Base-by-base conservation (phyloP, 495 filamentous ascomycete species). In the Pseudevernia furfuracea region DNA sequence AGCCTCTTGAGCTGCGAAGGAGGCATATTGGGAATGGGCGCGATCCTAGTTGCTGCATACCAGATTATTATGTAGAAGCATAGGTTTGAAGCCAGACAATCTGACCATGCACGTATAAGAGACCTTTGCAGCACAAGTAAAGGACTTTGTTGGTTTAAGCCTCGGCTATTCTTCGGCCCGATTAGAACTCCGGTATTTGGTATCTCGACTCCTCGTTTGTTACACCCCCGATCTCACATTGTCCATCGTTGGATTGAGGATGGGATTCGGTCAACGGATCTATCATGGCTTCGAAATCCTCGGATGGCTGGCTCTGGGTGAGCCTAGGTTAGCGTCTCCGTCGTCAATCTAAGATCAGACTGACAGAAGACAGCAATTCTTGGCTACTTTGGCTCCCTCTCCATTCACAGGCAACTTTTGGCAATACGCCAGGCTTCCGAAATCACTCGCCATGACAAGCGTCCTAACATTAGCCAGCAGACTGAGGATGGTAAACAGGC, bases 1-100 rank as follows among this genome's bases (percentile, higher is more conserved):
- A 98, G 83, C 76, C 91, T 91, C 75, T 97, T 97, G 23, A 98
- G 81, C 76, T 98, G 94, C 11, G 94, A 98, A 66, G 92, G 90
- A 61, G 93, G 83, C 94, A 98, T 98, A 64, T 68, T 25, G n/a
- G n/a, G 12, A 10, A 25, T 12, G 46, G 11, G 46, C 46, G 9
- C 12, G 1, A 10, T 49, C n/a, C n/a, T 49, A 25, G 46, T 25
- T 49, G 46, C 46, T 49, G 46, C n/a, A 49, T 49, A 14, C 7
- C 43, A 44, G 8, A 39, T 39, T 2, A 10, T 12, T 10, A 39
- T 39, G 38, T 44, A 44, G 14, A 44, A 3, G 4, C 41, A 44
- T 44, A 44, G 41, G 8, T 21, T 21, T 8, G 3, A 21, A 44
- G 1, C 15, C 15, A 44, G 15, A 44, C 3, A 46, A 46, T 0